Conservation (phyloP, 1,139 yeast genomes). For the Nematodospora anomalae region DNA sequence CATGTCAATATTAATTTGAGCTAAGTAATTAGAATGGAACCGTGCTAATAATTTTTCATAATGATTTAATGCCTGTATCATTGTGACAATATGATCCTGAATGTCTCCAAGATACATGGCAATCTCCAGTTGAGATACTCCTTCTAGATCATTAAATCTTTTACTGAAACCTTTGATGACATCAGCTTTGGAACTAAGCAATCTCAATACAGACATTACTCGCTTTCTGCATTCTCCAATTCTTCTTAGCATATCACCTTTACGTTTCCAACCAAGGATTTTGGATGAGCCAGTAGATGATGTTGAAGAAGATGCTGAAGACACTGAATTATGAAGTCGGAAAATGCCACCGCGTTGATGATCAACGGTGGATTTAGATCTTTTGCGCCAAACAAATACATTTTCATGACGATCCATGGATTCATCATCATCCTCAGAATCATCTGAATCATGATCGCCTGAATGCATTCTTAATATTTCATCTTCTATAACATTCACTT, state of each 20-base stretch:
- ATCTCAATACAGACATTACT: conserved; percentile 84
- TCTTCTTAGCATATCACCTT: conserved; percentile 91
- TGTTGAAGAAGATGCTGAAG: conserved; percentile 18
- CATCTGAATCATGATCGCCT: conserved; percentile 50
- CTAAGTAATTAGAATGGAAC: conserved; percentile 91
- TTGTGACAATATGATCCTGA: conserved; percentile 91
- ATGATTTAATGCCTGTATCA: conserved; percentile 93
- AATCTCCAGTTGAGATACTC: conserved; percentile 38
- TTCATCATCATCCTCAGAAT: conserved; percentile 37
- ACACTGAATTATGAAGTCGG: conserved; percentile 3
- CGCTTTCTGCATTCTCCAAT: conserved; percentile 94
- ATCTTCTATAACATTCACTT: conserved; percentile 89
- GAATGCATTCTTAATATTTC: conserved; percentile 85
- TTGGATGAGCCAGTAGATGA: conserved; percentile 48
- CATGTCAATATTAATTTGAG: conserved; percentile 96
- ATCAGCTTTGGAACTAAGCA: conserved; percentile 91
- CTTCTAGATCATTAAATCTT: conserved; percentile 80
- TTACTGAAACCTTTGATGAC: conserved; percentile 94
- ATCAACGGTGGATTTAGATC: conserved; percentile 45
- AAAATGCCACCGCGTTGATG: conserved; percentile 16
- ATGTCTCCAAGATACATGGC: conserved; percentile 84
- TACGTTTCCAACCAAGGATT: conserved; percentile 78
- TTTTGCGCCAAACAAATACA: conserved; percentile 37
- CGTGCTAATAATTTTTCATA: conserved; percentile 91
- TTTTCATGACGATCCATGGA: conserved; percentile 15